Percentiles rank a stretch among this genome's conserved stretches.
These are phyloP conservation scores for Pestalotiopsis fici DNA, from an alignment of 2,329 filamentous ascomycete species.

Conservation along the genomic window DNA sequence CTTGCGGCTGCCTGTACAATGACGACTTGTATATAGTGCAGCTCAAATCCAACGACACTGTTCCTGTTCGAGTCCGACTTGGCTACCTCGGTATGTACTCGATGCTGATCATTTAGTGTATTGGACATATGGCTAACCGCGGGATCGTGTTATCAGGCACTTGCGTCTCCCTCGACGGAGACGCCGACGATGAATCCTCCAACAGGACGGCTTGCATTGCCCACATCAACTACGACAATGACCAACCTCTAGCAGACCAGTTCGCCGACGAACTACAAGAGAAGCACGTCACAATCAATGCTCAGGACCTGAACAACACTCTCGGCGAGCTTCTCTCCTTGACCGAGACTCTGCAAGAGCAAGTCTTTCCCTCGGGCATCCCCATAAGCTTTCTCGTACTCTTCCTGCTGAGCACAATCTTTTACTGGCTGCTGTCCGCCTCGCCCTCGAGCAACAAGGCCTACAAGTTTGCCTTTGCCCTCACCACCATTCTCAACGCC, in stretches of 20 bases:
- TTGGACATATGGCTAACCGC: neutral
- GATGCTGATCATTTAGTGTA: neutral
- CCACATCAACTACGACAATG: neutral
- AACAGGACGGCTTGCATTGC: neutral
- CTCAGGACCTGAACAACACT: neutral
- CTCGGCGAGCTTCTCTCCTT: neutral
- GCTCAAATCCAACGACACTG: neutral
- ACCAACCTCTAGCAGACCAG: neutral
- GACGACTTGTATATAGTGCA: neutral
- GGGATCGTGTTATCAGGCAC: neutral
- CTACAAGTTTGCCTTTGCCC: neutral
- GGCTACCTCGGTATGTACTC: neutral
- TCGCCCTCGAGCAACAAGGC: neutral
- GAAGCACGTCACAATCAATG: neutral
- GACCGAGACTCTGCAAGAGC: neutral
- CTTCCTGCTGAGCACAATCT: neutral
- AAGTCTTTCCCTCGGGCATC: neutral
- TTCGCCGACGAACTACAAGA: neutral
- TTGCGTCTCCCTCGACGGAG: neutral
- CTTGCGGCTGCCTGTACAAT: neutral
- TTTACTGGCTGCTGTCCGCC: neutral
- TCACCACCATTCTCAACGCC: neutral
- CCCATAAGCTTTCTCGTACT: neutral
- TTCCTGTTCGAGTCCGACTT: neutral
- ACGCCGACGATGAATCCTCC: neutral